Conservation (phyloP, 371 early-diverging fungal species). For the Nematocida ironsii region DNA sequence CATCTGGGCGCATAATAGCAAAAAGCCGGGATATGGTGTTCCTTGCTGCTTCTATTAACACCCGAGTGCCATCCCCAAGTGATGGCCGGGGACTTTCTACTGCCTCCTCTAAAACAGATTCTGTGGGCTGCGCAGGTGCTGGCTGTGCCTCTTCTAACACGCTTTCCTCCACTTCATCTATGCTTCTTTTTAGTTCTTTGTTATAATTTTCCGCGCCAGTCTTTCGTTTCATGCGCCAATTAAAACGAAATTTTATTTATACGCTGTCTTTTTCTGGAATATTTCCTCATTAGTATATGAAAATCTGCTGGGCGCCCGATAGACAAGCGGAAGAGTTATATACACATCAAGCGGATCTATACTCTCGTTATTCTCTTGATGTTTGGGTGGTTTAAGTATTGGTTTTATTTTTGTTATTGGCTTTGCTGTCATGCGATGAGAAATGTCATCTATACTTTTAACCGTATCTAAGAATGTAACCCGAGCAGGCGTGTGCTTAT, state of each 20-base stretch:
- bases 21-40: slow-evolving; percentile 27
- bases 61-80: neutral
- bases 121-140: neutral
- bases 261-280: slow-evolving; percentile 13
- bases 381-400: neutral
- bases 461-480: slow-evolving; percentile 3
- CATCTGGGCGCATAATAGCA: neutral
- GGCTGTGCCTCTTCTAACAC: slow-evolving; percentile 10
- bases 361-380: neutral
- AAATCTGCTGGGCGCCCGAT: neutral
- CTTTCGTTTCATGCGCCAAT: slow-evolving; percentile 40
- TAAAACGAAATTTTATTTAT: slow-evolving; percentile 63
- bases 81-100: neutral
- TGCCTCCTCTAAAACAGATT: neutral
- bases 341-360: neutral
- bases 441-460: neutral
- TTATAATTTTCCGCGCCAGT: slow-evolving; percentile 1
- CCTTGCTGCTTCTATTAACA: slow-evolving; percentile 16
- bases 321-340: neutral
- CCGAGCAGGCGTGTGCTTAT: slow-evolving; percentile 3
- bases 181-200: slow-evolving; percentile 6
- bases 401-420: neutral
- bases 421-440: neutral
- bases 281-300: slow-evolving; percentile 2
- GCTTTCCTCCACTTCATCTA: neutral